Evolutionary conservation across 225 moss, liverwort and hornwort genomes (phyloP).

Genomic region (Polytrichum formosum): DNA sequence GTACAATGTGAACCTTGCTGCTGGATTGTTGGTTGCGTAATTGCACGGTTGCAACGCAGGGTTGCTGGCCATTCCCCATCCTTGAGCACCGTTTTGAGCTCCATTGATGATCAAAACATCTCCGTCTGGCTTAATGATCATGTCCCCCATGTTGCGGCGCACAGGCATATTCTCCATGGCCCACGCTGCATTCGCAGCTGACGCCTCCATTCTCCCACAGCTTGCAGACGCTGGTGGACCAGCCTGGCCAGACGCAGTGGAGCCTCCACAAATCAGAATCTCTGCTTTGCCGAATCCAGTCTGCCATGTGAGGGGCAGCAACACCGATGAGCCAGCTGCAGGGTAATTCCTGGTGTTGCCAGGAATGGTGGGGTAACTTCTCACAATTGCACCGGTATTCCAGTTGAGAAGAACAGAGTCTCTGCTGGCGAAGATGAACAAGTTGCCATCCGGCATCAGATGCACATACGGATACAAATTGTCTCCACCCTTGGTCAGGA

Average conservation of each 20-base stretch:
- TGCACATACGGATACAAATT: conserved; percentile 21
- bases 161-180: conserved; percentile 24
- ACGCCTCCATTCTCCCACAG: conserved; percentile 12
- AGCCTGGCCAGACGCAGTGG: not conserved
- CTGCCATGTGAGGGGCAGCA: not conserved
- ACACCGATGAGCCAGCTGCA: conserved; percentile 13
- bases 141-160: conserved; percentile 5
- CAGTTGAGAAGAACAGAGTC: conserved; percentile 24
- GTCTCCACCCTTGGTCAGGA: not conserved
- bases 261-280: conserved; percentile 22
- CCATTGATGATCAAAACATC: conserved; percentile 17
- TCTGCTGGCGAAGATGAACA: conserved; percentile 24
- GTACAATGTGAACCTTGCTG: conserved; percentile 3
- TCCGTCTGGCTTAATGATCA: conserved; percentile 14
- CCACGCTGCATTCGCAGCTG: not conserved
- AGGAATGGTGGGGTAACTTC: conserved; percentile 11
- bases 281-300: not conserved
- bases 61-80: conserved; percentile 4
- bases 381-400: not conserved
- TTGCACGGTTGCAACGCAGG: not conserved
- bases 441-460: conserved; percentile 11
- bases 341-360: conserved; percentile 26
- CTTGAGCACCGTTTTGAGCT: not conserved
- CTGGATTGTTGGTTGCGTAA: not conserved
- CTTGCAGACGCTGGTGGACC: conserved; percentile 7